These are phyloP conservation scores for Calonectria fujianensis DNA, from an alignment of 2,329 filamentous ascomycete genomes.

Conservation along the genomic window DNA sequence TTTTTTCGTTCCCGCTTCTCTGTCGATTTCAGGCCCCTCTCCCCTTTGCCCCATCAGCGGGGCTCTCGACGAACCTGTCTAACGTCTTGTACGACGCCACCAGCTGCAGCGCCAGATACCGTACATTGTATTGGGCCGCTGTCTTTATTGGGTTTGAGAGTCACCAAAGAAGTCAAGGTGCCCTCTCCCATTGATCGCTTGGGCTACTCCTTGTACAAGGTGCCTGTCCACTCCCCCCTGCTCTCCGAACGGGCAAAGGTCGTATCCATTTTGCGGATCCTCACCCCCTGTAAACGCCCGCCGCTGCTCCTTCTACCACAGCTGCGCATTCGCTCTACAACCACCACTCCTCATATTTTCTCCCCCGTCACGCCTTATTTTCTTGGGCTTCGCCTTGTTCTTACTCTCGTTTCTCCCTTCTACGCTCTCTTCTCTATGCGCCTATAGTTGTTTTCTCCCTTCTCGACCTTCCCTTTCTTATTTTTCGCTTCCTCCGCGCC, in stretches of 20 bases:
- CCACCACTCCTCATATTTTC: constrained; percentile 42
- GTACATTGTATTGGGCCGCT: constrained; percentile 46
- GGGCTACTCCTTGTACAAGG: constrained; percentile 17
- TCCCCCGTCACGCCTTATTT: constrained; percentile 43
- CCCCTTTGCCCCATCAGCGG: constrained; percentile 26
- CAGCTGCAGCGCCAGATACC: constrained; percentile 41
- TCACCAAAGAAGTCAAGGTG: constrained; percentile 22
- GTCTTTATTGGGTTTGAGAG: constrained; percentile 43
- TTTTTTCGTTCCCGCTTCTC: background rate
- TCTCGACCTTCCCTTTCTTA: constrained; percentile 41
- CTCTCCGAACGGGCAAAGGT: constrained; percentile 33
- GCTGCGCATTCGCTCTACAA: constrained; percentile 31
- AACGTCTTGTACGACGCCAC: constrained; percentile 43
- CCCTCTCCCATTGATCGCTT: constrained; percentile 7
- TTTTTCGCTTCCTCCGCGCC: constrained; percentile 42
- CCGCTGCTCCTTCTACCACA: constrained; percentile 30
- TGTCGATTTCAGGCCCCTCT: constrained; percentile 13
- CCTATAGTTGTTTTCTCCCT: constrained; percentile 44
- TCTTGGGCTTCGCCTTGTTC: constrained; percentile 31
- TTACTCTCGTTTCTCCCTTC: constrained; percentile 42
- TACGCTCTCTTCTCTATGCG: constrained; percentile 50
- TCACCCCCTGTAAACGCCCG: constrained; percentile 43
- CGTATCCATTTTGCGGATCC: constrained; percentile 53
- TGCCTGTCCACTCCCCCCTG: constrained; percentile 21
- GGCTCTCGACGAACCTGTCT: constrained; percentile 47